Percentiles rank a stretch among this genome's conserved stretches.
Conservation (phyloP, 345 rosid species). For the Conringia planisiliqua region DNA sequence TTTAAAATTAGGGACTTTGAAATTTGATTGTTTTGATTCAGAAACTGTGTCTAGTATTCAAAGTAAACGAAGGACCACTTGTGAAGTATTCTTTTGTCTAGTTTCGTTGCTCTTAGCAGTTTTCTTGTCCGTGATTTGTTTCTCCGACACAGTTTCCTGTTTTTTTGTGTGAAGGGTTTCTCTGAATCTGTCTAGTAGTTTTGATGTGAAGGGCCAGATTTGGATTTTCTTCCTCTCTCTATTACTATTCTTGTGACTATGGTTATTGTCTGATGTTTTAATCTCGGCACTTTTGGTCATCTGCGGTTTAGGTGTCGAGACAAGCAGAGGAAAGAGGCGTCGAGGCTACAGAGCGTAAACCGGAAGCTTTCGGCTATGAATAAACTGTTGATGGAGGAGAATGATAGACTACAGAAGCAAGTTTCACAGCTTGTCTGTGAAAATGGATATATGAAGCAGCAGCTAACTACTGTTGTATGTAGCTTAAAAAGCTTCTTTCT, state of each 20-base stretch:
- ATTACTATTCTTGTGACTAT: background rate
- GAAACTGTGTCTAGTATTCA: background rate
- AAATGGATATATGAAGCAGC: slow-evolving; percentile 90
- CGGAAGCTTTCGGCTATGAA: slow-evolving; percentile 94
- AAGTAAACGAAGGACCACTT: slow-evolving; percentile 2
- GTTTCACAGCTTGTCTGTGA: slow-evolving; percentile 97
- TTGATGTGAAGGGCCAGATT: background rate
- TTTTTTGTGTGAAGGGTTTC: background rate
- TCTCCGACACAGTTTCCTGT: slow-evolving; percentile 22
- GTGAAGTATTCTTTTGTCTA: background rate
- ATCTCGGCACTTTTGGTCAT: background rate
- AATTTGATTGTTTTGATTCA: background rate
- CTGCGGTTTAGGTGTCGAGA: slow-evolving; percentile 76
- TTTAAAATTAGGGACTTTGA: background rate
- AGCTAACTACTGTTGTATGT: slow-evolving; percentile 62
- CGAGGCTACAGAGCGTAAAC: slow-evolving; percentile 91
- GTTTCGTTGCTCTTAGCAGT: background rate
- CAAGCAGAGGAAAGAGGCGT: slow-evolving; percentile 98
- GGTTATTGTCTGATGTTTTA: background rate
- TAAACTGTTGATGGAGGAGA: slow-evolving; percentile 98
- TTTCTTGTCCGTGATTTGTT: background rate
- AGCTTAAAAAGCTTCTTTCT: background rate
- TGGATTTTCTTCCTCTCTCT: background rate
- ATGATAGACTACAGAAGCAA: slow-evolving; percentile 96
- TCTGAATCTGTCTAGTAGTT: slow-evolving; percentile 17